Evolutionary conservation across 805 yeast species (phyloP).

Genomic region (Isabelozyma rhagii): DNA sequence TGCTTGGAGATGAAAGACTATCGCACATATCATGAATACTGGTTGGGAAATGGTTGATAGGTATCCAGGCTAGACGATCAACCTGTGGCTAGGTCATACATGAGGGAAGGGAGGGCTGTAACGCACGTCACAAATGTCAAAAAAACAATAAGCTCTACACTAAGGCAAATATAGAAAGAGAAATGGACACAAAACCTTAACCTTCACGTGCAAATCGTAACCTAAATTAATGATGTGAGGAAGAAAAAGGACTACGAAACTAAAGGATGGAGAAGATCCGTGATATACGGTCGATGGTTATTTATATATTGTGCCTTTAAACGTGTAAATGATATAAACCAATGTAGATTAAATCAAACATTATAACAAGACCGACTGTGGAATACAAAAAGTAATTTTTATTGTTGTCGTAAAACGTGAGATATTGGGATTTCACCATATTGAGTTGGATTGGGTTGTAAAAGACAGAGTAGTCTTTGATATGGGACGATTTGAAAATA

Average conservation of each 20-base stretch:
- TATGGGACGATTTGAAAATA: slow-evolving; percentile 6
- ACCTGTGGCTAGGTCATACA: too few species aligned
- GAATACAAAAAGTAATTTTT: slow-evolving; percentile 1
- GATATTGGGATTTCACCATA: background rate
- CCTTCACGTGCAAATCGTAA: too few species aligned
- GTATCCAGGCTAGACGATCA: too few species aligned
- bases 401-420: background rate
- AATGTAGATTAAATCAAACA: slow-evolving; percentile 3
- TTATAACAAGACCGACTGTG: background rate
- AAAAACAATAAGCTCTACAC: background rate
- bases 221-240: too few species aligned
- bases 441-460: slow-evolving; percentile 3
- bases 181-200: too few species aligned
- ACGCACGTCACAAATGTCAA: background rate
- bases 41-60: too few species aligned
- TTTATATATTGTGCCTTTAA: background rate
- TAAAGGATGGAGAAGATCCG: too few species aligned
- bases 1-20: too few species aligned
- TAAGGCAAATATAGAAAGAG: background rate
- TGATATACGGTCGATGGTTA: too few species aligned
- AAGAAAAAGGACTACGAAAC: too few species aligned
- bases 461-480: slow-evolving; percentile 8
- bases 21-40: too few species aligned
- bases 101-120: too few species aligned
- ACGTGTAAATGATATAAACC: background rate